Base-by-base conservation (phyloP, 805 yeast species). In the Candida gorgasii region DNA sequence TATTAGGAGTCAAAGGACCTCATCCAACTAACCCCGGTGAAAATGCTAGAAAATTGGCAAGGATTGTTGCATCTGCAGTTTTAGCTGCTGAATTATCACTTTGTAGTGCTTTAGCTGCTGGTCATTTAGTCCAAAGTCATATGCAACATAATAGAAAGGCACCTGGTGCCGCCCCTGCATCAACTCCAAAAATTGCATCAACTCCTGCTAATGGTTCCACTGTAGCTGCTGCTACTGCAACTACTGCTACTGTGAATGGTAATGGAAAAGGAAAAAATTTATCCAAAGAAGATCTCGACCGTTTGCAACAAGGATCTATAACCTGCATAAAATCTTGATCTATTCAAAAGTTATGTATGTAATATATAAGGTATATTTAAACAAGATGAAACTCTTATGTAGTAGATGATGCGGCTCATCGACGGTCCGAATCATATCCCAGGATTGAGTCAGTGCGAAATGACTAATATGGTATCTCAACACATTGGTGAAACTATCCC, bases 61-160 rank as follows among this genome's bases (percentile, higher is more conserved):
- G 83, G 58, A 79, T 92, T 46, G 89, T 93, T 44, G 99, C 99
- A 1, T 82, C 95, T 39, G 90, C 95, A 26, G 99, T 93, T 14
- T 78, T 93, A 54, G 97, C 98, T 0, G 97, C 96, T 33, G 99
- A 93, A 65, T 75, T 93, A 43, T 92, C 98, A 2, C 76, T 93
- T 53, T 86, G 96, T 69, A 78, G 97, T 37, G 99, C 99, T 1
- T 79, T 93, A 52, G 98, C 98, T 8, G 98, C 98, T 20, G 99
- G 99, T 36, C 99, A 93, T 69, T 77, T 93, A 55, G 99, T 93
- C 28, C 95, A 89, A 72, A 85, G 96, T 53, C 99, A 93, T 67
- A 93, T 93, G 99, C 82, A 81, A 46, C 97, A 86, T 61, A 93
- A 93, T 73, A 83, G 99, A 65, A 76, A 80, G 45, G 75, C 77